phyloP scores from a whole-genome alignment of 2,329 filamentous ascomycete genomes.

The Paramyrothecium sp. region DNA sequence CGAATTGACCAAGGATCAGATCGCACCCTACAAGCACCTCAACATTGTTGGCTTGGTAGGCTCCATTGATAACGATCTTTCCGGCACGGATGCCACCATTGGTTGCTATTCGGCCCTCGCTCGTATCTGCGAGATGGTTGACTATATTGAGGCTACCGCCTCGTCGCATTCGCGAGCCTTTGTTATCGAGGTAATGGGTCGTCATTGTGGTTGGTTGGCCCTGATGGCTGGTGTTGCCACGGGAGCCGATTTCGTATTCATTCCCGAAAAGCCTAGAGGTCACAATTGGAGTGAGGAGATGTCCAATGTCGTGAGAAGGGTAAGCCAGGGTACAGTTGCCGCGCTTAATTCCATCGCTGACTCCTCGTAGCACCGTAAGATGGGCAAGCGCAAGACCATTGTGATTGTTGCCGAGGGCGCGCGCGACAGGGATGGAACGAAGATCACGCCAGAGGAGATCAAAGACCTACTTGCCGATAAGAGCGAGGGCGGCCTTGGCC shows the following conservation, averaged over 20 bases:
- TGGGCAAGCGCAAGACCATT: slow-evolving; percentile 96
- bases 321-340: slow-evolving; percentile 32
- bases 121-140: slow-evolving; percentile 92
- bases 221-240: slow-evolving; percentile 95
- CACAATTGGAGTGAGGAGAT: slow-evolving; percentile 90
- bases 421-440: slow-evolving; percentile 78
- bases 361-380: slow-evolving; percentile 66
- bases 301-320: slow-evolving; percentile 72
- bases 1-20: slow-evolving; percentile 68
- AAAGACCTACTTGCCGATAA: slow-evolving; percentile 83
- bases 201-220: slow-evolving; percentile 96
- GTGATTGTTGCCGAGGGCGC: slow-evolving; percentile 97
- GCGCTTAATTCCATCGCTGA: neutral
- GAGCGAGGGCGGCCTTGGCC: slow-evolving; percentile 61
- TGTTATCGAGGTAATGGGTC: slow-evolving; percentile 97
- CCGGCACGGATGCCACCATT: slow-evolving; percentile 94
- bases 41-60: slow-evolving; percentile 97
- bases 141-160: slow-evolving; percentile 95
- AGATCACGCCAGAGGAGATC: slow-evolving; percentile 78
- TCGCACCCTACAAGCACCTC: slow-evolving; percentile 76
- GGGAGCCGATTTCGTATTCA: slow-evolving; percentile 94
- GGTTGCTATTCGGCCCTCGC: slow-evolving; percentile 92
- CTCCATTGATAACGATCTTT: slow-evolving; percentile 98
- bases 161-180: slow-evolving; percentile 94
- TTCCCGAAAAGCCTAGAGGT: slow-evolving; percentile 86